Conservation (phyloP, 176 grass and related monocot species). For the Bothriochloa decipiens region DNA sequence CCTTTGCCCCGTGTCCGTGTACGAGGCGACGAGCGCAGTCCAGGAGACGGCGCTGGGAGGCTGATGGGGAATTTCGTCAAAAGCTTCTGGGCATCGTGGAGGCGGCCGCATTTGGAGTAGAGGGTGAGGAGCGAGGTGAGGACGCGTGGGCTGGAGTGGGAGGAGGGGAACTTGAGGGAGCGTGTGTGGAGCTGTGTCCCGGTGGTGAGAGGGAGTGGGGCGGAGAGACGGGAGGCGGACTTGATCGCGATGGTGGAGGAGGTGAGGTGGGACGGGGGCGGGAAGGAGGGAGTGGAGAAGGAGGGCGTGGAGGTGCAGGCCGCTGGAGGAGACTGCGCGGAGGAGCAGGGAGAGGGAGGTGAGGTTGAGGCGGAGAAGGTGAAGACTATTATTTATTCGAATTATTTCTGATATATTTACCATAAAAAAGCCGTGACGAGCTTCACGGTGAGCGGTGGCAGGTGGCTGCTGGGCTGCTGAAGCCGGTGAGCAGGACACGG, state of each 20-base stretch:
- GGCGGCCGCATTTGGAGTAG: conserved; percentile 50
- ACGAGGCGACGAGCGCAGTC: conserved; percentile 63
- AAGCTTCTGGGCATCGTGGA: conserved; percentile 44
- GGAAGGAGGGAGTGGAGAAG: conserved; percentile 38
- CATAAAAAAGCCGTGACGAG: conserved; percentile 52
- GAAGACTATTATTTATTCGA: too few relatives aligned
- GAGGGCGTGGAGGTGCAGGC: conserved; percentile 49
- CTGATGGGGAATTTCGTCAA: conserved; percentile 70
- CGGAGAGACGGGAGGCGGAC: conserved; percentile 54
- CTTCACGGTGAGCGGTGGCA: conserved; percentile 33
- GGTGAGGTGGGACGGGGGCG: conserved; percentile 52
- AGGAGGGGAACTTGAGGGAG: conserved; percentile 54
- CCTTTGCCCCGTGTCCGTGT: conserved; percentile 44
- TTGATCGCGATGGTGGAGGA: conserved; percentile 64
- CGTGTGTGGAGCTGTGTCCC: conserved; percentile 53
- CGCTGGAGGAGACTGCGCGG: conserved; percentile 45
- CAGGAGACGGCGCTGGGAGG: conserved; percentile 52
- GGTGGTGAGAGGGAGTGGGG: conserved; percentile 19
- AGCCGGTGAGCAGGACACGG: background rate
- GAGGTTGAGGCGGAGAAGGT: conserved; percentile 54
- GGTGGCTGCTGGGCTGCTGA: background rate
- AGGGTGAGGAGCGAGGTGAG: conserved; percentile 60
- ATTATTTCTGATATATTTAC: too few relatives aligned
- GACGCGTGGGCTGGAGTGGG: conserved; percentile 47
- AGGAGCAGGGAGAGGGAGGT: conserved; percentile 20